Evolutionary conservation across 768 basidiomycete species (phyloP), one percentile per base, ranked within the genome.

Genomic region (Chalciporus piperatus): DNA sequence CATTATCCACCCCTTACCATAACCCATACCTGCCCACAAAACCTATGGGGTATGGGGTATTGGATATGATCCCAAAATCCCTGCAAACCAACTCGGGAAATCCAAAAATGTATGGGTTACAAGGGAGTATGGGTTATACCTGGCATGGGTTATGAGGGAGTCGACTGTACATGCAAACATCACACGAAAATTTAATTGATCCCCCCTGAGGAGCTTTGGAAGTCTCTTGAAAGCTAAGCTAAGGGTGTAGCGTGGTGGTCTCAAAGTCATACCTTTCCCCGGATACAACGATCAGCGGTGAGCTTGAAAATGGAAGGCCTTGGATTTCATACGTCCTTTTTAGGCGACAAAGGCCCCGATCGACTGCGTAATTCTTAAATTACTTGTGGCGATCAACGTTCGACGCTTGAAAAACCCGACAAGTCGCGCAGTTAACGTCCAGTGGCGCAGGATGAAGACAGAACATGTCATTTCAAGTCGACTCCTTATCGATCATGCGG

Each of bases 381-480:
- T 51, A 48, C 51, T 46, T 45, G 28, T 44, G 44, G 27, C 20
- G 56, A 58, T 58, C 52, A 49, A 17, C 45, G 40, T 42, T 45
- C 23, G n/a, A 41, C 27, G 27, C 22, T 22, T 22, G 22, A 22
- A 37, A 12, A 7, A 0, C 51, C 49, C 50, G 56, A 38, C 11
- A 39, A 23, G 42, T 48, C 45, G 41, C 41, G 42, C 25, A 46
- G 17, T 8, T 39, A 33, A 25, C 14, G n/a, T 11, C 25, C 14
- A 6, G 30, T 45, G 58, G 55, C 47, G 49, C 48, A 37, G 32
- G 45, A 61, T 55, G 47, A 20, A 43, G n/a, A 37, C 3, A 35
- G 16, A n/a, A 35, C 33, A 35, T 46, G 27, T 33, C n/a, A 47
- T 43, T 9, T 22, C 38, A 25, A 43, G 30, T 5, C 6, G 7